Percentiles rank a stretch among this genome's conserved stretches.
These are phyloP conservation scores for Colletotrichum costaricense DNA, from an alignment of 2,329 filamentous ascomycete species.

Conservation along the genomic window DNA sequence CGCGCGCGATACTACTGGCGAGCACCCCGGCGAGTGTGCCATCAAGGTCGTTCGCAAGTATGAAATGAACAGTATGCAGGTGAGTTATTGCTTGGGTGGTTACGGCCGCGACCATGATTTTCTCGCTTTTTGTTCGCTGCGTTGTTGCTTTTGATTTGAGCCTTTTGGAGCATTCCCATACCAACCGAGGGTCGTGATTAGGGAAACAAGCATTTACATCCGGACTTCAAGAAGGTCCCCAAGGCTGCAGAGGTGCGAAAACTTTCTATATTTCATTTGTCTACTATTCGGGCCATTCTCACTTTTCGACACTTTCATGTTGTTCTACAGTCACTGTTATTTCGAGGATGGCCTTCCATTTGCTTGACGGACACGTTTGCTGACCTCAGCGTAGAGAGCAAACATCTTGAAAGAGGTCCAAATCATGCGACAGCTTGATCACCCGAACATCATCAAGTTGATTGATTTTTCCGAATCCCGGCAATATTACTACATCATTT, in stretches of 20 bases:
- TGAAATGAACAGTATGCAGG: slow-evolving; percentile 99
- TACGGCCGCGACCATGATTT: slow-evolving; percentile 36
- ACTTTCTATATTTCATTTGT: slow-evolving; percentile 50
- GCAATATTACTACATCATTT: slow-evolving; percentile 97
- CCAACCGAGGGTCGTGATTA: slow-evolving; percentile 69
- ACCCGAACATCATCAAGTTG: slow-evolving; percentile 95
- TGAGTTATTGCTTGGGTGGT: slow-evolving; percentile 65
- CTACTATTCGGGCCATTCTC: slow-evolving; percentile 43
- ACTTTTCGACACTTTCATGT: slow-evolving; percentile 42
- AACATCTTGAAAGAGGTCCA: slow-evolving; percentile 99
- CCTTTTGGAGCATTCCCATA: slow-evolving; percentile 47
- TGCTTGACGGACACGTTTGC: slow-evolving; percentile 17
- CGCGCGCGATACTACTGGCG: slow-evolving; percentile 79
- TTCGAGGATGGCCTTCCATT: slow-evolving; percentile 35
- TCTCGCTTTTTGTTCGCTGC: slow-evolving; percentile 38
- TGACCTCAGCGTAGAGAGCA: slow-evolving; percentile 74
- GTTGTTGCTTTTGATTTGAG: slow-evolving; percentile 37
- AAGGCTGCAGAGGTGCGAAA: slow-evolving; percentile 97
- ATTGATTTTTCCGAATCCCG: slow-evolving; percentile 93
- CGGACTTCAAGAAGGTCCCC: slow-evolving; percentile 93
- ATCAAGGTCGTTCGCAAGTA: slow-evolving; percentile 99
- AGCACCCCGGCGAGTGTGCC: slow-evolving; percentile 79
- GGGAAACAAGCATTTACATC: slow-evolving; percentile 93
- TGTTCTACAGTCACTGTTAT: slow-evolving; percentile 36
- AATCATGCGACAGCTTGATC: slow-evolving; percentile 97